Evolutionary conservation across 2,329 filamentous ascomycete genomes (phyloP), one percentile per base, ranked within the genome.

Genomic region (Aspergillus pseudoglaucus): DNA sequence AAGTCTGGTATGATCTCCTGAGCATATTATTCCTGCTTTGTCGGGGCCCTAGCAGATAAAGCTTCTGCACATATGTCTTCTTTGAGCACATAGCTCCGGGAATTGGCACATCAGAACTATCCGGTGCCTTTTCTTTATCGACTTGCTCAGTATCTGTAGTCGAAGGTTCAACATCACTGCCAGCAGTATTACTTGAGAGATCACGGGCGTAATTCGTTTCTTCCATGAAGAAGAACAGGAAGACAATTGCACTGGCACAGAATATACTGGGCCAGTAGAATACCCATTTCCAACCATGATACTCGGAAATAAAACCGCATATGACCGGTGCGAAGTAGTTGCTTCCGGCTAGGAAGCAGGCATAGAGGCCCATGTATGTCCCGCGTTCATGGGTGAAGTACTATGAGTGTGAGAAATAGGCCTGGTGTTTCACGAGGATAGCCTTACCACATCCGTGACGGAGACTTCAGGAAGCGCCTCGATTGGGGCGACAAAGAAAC

Each of bases 221-320:
- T 55, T 80, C 77, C 70, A 78, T 75, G 59, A 75, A 74, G 53
- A 79, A 75, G 61, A 78, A 77, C 1, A 77, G 61, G 47, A 78
- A 73, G 1, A 76, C 54, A 30, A 75, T 71, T 1, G 68, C 69
- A 1, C 65, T 60, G 1, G 59, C 76, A 27, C 63, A 62, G 55
- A 79, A 77, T 20, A 79, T 77, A 4, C 75, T 73, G 9, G 73
- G 73, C 71, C 73, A 79, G 60, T 76, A 75, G 52, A 75, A 66
- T 0, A 73, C 71, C 72, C 72, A 75, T 53, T 63, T 46, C 73
- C 73, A 76, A 2, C 72, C 70, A 42, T 73, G 68, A 22, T 69
- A 69, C 44, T 75, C 62, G 4, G 65, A 65, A 38, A 76, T 75
- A 53, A 75, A 75, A 2, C 74, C 74, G 20, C 67, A 71, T 45